Base-by-base conservation (phyloP, 768 basidiomycete species). In the Suillus subalutaceus region DNA sequence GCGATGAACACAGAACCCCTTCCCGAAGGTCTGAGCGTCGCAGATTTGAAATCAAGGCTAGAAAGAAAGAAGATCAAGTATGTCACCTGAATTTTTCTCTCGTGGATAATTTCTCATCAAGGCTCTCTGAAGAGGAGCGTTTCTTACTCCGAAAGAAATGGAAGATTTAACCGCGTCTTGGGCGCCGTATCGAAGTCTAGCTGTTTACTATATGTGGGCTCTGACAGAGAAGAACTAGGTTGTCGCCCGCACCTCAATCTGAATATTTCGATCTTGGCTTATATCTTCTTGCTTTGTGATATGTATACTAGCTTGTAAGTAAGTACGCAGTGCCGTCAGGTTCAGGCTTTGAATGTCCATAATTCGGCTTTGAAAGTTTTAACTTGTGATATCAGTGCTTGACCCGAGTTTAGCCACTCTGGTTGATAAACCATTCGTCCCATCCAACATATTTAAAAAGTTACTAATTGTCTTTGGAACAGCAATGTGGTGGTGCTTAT, bases 141-240 rank as follows among this genome's bases (percentile, higher is more conserved):
- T 94, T 66, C 79, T 96, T 68, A 91, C 91, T 3, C 91, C 93
- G 7, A 79, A 85, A 59, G 93, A 96, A 78, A 94, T 95, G 93
- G 86, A 89, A 66, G 84, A 82, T 32, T 75, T 96, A 66, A 93
- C 93, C 4, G 86, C 86, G 61, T 71, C 78, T 37, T 96, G 94
- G 94, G 85, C 80, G 70, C 94, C 94, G 5, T 96, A 92, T 73
- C 81, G 93, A 70, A 93, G 91, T 71, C 67, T 96, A 38, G 94
- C 91, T 90, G 90, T 92, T 30, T 94, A 90, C 77, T 94, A 92
- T 77, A 94, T 94, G 92, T 96, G 93, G 93, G 85, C 90, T 2
- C 80, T 93, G 64, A 86, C 88, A 10, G 86, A 88, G 65, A 65
- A 63, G 23, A 65, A 65, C 26, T 44, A 32, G 40, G 13, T 12